Evolutionary conservation across 495 filamentous ascomycete species (phyloP).

Genomic region (Penicillium nucicola): DNA sequence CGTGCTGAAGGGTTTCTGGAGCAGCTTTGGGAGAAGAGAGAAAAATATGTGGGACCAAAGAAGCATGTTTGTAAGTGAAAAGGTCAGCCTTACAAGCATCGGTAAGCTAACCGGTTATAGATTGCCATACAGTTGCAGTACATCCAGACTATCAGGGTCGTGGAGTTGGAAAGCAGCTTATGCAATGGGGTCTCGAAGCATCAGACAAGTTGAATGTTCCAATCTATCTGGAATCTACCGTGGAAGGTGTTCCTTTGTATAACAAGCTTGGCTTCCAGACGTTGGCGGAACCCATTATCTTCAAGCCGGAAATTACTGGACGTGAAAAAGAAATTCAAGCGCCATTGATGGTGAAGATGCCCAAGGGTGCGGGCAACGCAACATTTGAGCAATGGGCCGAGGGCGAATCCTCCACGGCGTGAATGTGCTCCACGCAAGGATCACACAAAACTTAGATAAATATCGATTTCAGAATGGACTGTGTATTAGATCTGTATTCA

Average conservation of each 20-base stretch:
- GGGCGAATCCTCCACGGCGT: too few relatives aligned
- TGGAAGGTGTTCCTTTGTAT: constrained; percentile 6
- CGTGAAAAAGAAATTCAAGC: constrained; percentile 2
- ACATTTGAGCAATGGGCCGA: constrained; percentile 1
- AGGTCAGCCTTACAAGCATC: not conserved
- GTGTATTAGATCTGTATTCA: too few relatives aligned
- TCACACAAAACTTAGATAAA: too few relatives aligned
- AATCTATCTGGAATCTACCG: constrained; percentile 5
- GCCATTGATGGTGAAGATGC: constrained; percentile 14
- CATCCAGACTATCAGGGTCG: constrained; percentile 9
- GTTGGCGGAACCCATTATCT: not conserved
- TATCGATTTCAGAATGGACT: too few relatives aligned
- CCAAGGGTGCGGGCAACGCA: not conserved
- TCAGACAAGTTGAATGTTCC: constrained; percentile 2
- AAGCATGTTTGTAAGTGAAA: constrained; percentile 9
- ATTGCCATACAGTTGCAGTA: constrained; percentile 9
- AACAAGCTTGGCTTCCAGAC: constrained; percentile 5
- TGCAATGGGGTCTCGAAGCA: constrained; percentile 9
- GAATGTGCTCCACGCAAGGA: too few relatives aligned
- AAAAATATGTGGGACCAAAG: not conserved
- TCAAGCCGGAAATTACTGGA: constrained; percentile 2
- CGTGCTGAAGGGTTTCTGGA: constrained; percentile 1
- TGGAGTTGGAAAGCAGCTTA: constrained; percentile 2
- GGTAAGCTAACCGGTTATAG: not conserved
- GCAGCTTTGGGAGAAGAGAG: not conserved